Evolutionary conservation across 2,329 filamentous ascomycete genomes (phyloP), one percentile per base, ranked within the genome.

Genomic region (Beauveria medogensis): DNA sequence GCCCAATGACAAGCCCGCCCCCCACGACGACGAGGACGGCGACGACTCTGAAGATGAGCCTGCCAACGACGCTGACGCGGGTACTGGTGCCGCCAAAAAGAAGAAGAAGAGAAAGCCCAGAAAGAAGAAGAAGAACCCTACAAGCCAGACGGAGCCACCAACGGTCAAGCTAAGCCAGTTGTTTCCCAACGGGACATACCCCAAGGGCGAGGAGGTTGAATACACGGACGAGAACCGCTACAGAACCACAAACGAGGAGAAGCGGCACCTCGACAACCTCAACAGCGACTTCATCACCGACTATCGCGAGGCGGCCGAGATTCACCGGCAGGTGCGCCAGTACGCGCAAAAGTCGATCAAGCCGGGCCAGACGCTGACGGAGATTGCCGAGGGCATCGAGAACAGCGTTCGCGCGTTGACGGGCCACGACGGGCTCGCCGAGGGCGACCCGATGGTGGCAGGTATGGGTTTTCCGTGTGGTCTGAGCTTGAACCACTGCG

Each of bases 381-480:
- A 92, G 72, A 93, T 95, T 66, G 90, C 90, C 9, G 87, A 93
- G 71, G 88, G 87, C n/a, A 95, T 96, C 67, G 91, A 95, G 73
- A 85, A 93, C 71, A 83, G 89, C 56, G 90, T 94, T 41, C 84
- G 91, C 65, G 84, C 87, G 37, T 74, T 95, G 65, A 88, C 88
- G 2, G 91, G 89, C 6, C 90, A 95, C 71, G 79, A 83, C 66
- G 91, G 90, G 8, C 75, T 94, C 48, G 82, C 88, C 63, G 88
- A 92, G 68, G 91, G 91, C 5, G 91, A 95, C 68, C 87, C 86
- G 59, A 77, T 92, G 65, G 84, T 86, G 69, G 90, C 86, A 37
- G 91, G 91, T 60, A 90, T 95, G 82, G 91, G 90, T 4, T 96
- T 96, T 76, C 91, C 91, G 5, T 91, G 88, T 24, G 91, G 91